Evolutionary conservation across 306 rosid species (phyloP).

Genomic region (Coriaria nepalensis): DNA sequence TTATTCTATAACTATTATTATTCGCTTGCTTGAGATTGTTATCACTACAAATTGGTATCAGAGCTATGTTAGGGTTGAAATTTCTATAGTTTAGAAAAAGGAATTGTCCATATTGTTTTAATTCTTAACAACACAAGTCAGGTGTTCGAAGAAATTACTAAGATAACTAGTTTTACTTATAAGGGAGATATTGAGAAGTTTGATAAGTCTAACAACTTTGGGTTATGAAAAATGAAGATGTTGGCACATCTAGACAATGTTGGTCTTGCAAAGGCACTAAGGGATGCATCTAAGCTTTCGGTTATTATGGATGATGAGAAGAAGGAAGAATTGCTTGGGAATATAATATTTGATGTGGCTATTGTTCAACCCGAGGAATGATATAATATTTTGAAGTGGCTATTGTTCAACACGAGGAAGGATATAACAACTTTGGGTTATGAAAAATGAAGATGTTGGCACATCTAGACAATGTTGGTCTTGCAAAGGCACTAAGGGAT

Average conservation of each 20-base stretch:
- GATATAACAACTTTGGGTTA: neutral
- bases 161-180: too few relatives aligned
- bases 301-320: neutral
- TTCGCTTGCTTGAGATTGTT: too few relatives aligned
- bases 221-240: neutral
- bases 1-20: too few relatives aligned
- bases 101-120: too few relatives aligned
- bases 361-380: neutral
- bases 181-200: neutral
- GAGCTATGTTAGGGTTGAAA: too few relatives aligned
- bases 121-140: too few relatives aligned
- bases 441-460: neutral
- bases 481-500: neutral
- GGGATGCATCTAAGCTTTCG: neutral
- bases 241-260: neutral
- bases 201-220: neutral
- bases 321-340: neutral
- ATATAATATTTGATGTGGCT: neutral
- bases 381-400: too few relatives aligned
- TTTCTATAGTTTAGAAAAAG: too few relatives aligned
- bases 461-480: neutral
- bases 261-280: neutral
- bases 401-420: too few relatives aligned
- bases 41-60: too few relatives aligned
- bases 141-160: too few relatives aligned